These are phyloP conservation scores for Ustilago lituana DNA, from an alignment of 1,284 basidiomycete genomes.

Conservation along the genomic window DNA sequence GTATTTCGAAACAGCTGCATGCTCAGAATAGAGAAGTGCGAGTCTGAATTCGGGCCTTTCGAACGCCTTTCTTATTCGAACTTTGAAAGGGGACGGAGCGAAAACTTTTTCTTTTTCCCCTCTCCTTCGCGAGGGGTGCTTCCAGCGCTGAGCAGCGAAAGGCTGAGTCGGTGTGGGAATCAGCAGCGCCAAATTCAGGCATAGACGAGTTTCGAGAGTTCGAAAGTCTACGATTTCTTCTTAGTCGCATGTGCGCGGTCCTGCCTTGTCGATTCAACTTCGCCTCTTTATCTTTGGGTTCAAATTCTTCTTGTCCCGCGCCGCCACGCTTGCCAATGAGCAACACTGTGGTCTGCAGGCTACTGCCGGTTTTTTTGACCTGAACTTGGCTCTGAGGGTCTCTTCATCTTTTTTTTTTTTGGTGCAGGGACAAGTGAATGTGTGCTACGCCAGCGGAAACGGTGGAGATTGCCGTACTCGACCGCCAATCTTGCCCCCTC, in stretches of 20 bases:
- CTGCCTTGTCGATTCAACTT: conserved; percentile 7
- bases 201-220: background rate
- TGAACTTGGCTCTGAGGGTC: too few relatives aligned
- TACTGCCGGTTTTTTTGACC: too few relatives aligned
- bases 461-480: conserved; percentile 25
- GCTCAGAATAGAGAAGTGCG: too few relatives aligned
- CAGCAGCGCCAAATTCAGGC: background rate
- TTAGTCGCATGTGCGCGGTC: too few relatives aligned
- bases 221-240: background rate
- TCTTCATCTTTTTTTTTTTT: conserved; percentile 7
- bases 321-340: too few relatives aligned
- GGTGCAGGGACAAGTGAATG: background rate
- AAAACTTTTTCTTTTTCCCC: conserved; percentile 33
- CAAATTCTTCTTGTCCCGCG: background rate
- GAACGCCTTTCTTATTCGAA: background rate
- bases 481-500: conserved; percentile 17
- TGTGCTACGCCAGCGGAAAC: conserved; percentile 1
- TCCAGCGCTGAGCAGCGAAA: background rate
- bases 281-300: conserved; percentile 3
- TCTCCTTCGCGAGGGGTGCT: too few relatives aligned
- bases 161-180: conserved; percentile 16
- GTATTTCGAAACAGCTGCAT: too few relatives aligned
- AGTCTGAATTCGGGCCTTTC: too few relatives aligned
- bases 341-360: too few relatives aligned
- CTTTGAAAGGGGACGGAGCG: background rate